Evolutionary conservation across 2,329 filamentous ascomycete species (phyloP), one percentile per base, ranked within the genome.

Genomic region (Berkeleyomyces basicola): DNA sequence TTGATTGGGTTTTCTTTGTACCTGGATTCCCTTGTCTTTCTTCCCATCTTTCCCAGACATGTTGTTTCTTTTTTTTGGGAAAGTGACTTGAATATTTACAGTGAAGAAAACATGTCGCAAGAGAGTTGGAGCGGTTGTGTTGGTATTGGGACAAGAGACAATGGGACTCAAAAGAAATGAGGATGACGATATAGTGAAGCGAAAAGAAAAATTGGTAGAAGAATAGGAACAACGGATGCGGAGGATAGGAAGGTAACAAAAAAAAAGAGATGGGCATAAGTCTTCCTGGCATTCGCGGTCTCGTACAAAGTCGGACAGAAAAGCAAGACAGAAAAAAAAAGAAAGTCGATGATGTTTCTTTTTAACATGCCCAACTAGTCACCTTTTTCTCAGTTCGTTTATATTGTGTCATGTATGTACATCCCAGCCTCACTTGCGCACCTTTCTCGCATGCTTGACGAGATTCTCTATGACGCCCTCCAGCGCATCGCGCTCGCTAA

Each of bases 391-490:
- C 6, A 9, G 14, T 55, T 37, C 36, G 2, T 39, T 14, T 55
- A n/a, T 55, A 4, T 36, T 11, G 51, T 14, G 33, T 2, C 9
- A 7, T n/a, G 3, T 39, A 23, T 55, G 51, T 37, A 7, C 36
- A 31, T 31, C 40, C 36, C 43, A 23, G 23, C 23, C 67, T 75
- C 76, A 89, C 74, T 91, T 93, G 70, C 90, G 81, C 63, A 90
- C 84, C 75, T 91, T 89, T 72, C 90, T 81, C 59, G 90, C 90
- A 75, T 95, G 90, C 72, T 90, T 93, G 51, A 96, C 92, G 67
- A 97, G 74, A 72, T 96, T 96, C 75, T 96, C 92, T 79, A 97
- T 96, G 14, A 97, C 92, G 0, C 90, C 90, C 71, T 97, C 92
- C 72, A 96, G 93, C 2, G 90, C 89, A 71, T 96, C 92, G 68